Conservation (phyloP, 805 yeast genomes). For the Torulaspora maleeae region DNA sequence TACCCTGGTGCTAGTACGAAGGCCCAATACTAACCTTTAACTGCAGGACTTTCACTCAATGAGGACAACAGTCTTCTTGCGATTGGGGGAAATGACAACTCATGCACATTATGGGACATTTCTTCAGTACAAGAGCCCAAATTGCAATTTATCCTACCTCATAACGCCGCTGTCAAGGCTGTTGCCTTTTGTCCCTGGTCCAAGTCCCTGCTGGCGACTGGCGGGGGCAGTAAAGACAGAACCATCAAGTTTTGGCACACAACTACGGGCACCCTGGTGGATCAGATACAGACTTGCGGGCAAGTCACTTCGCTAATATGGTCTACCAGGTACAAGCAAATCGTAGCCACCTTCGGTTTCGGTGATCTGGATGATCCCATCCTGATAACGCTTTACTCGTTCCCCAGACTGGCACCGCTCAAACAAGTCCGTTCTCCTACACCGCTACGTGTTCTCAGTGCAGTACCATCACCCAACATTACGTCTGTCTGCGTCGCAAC, state of each 20-base stretch:
- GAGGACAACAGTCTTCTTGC: slow-evolving; percentile 55
- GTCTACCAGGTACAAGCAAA: slow-evolving; percentile 60
- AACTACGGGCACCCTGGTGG: slow-evolving; percentile 64
- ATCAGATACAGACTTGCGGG: slow-evolving; percentile 52
- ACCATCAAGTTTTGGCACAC: slow-evolving; percentile 87
- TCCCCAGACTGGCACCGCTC: slow-evolving; percentile 54
- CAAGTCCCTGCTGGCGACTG: slow-evolving; percentile 73
- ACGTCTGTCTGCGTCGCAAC: slow-evolving; percentile 65
- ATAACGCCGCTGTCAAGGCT: slow-evolving; percentile 86
- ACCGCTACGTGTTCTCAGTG: slow-evolving; percentile 58
- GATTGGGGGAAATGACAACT: slow-evolving; percentile 80
- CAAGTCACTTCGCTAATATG: slow-evolving; percentile 79
- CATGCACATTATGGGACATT: slow-evolving; percentile 74
- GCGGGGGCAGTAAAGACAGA: slow-evolving; percentile 83
- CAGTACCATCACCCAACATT: slow-evolving; percentile 62
- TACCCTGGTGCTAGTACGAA: not conserved
- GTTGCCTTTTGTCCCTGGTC: slow-evolving; percentile 91
- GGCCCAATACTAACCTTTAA: not conserved
- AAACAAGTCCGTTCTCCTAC: slow-evolving; percentile 47
- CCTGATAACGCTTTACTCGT: slow-evolving; percentile 57
- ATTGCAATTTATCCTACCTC: slow-evolving; percentile 50
- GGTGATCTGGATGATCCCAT: slow-evolving; percentile 50
- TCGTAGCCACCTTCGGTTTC: slow-evolving; percentile 80
- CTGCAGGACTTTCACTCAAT: slow-evolving; percentile 54
- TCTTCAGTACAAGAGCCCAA: slow-evolving; percentile 39